Evolutionary conservation across 768 basidiomycete genomes (phyloP), one percentile per base, ranked within the genome.

Genomic region (Suillus subluteus): DNA sequence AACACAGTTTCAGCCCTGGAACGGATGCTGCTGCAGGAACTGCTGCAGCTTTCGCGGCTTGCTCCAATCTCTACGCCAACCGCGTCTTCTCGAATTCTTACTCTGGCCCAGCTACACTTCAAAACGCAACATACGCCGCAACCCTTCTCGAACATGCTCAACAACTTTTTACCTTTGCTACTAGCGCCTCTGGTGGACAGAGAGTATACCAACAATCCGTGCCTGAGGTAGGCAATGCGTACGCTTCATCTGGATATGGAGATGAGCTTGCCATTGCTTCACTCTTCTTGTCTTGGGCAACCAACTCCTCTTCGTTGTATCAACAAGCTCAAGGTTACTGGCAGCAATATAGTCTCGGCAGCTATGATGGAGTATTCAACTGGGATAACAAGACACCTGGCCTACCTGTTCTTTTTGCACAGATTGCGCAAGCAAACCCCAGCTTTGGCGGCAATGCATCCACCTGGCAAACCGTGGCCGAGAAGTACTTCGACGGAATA

Each of bases 371-470:
- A 2, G 88, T 91, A 6, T 92, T 95, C 78, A 96, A 96, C 74
- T 98, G 96, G 96, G 96, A 96, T 73, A 86, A 87, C 4, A 91
- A 93, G 75, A 87, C 85, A 1, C 91, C 94, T 1, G 96, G 89
- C 3, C 73, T 94, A 0, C 84, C 87, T 50, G 85, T 96, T 23
- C 78, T 97, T 8, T 92, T 90, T 66, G 84, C 90, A 1, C 93
- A 97, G 71, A 81, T 94, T 35, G 86, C 88, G 2, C 81, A 87
- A 62, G 83, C 86, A 2, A 82, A 87, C 64, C 82, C 87, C 3
- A 73, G 74, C 41, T 76, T 91, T 16, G 81, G 76, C 62, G 85
- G 84, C 16, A 90, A 92, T 67, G 75, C 88, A 18, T 82, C 87
- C 2, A 74, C 79, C 11, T 98, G 94, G 95, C 86, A 86, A 72